phyloP scores from a whole-genome alignment of 352 stramenopile genomes.

The Globisporangium nodosum region DNA sequence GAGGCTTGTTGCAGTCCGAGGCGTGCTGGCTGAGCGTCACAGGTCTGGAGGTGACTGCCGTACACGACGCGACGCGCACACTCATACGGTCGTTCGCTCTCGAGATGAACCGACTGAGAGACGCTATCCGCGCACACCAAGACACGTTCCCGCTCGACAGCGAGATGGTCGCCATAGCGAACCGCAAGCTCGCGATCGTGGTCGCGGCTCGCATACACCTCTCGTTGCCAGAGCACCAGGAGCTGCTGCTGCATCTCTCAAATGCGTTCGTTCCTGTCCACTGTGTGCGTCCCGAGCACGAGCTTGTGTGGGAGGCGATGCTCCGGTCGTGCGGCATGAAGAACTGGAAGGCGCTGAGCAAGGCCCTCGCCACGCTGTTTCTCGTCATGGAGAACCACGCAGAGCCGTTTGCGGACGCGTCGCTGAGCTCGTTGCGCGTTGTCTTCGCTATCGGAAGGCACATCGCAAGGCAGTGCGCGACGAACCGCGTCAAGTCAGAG shows the following conservation, averaged over 20 bases:
- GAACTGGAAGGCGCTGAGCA: conserved; percentile 36
- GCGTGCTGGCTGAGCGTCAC: conserved; percentile 34
- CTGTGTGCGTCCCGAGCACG: conserved; percentile 20
- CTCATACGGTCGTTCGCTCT: conserved; percentile 29
- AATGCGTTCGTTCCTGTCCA: conserved; percentile 36
- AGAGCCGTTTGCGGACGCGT: conserved; percentile 11
- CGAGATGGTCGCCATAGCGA: conserved; percentile 27
- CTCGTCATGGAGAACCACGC: conserved; percentile 23
- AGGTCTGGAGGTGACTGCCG: conserved; percentile 23
- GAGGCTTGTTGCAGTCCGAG: conserved; percentile 33
- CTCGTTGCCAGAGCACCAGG: conserved; percentile 22
- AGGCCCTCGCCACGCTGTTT: conserved; percentile 29
- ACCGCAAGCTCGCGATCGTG: conserved; percentile 28
- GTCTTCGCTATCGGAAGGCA: conserved; percentile 23
- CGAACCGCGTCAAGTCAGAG: conserved; percentile 22
- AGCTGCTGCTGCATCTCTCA: conserved; percentile 40
- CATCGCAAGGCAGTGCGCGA: conserved; percentile 2
- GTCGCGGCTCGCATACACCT: conserved; percentile 30
- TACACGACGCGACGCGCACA: conserved; percentile 5
- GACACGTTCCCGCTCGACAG: conserved; percentile 29
- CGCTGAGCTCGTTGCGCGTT: conserved; percentile 19
- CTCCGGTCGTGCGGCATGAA: conserved; percentile 34
- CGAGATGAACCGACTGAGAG: conserved; percentile 42
- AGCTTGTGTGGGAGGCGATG: conserved; percentile 31
- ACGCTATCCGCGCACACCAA: conserved; percentile 33